Percentiles rank a stretch among this genome's conserved stretches.
phyloP scores from a whole-genome alignment of 768 basidiomycete species.

The Chlorophyllum brunneum region DNA sequence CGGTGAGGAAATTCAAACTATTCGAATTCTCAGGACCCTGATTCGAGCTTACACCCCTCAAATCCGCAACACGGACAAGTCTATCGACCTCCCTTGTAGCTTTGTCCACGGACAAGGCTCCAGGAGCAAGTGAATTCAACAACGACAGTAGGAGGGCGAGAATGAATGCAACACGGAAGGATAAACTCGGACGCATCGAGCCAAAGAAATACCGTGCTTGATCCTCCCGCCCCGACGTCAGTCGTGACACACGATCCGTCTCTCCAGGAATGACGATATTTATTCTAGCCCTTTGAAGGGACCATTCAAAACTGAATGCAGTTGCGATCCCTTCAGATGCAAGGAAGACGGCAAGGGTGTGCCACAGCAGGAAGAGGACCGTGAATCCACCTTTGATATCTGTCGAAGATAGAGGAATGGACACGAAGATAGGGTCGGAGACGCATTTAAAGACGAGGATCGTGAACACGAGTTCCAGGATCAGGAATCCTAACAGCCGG shows the following conservation, averaged over 20 bases:
- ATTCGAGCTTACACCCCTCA: neutral
- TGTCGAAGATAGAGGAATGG: neutral
- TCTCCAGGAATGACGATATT: neutral
- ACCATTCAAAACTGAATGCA: conserved; percentile 3
- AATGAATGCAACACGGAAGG: neutral
- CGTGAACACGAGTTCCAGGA: neutral
- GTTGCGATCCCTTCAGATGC: neutral
- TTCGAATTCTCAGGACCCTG: neutral
- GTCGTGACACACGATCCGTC: neutral
- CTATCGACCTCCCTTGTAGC: neutral
- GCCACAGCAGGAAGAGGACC: neutral
- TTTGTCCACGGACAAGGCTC: neutral
- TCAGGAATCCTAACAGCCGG: too few relatives aligned
- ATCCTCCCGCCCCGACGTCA: neutral
- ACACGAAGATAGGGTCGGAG: neutral
- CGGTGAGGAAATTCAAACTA: neutral
- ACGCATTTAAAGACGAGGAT: neutral
- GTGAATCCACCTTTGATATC: conserved; percentile 2
- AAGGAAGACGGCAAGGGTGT: neutral
- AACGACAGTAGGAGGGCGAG: neutral
- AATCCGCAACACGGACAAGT: neutral
- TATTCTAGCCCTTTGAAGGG: neutral
- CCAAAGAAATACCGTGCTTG: neutral
- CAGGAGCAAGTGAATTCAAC: conserved; percentile 1
- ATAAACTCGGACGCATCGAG: neutral